phyloP scores from a whole-genome alignment of 2,329 filamentous ascomycete species.

The Fusarium burgessii region DNA sequence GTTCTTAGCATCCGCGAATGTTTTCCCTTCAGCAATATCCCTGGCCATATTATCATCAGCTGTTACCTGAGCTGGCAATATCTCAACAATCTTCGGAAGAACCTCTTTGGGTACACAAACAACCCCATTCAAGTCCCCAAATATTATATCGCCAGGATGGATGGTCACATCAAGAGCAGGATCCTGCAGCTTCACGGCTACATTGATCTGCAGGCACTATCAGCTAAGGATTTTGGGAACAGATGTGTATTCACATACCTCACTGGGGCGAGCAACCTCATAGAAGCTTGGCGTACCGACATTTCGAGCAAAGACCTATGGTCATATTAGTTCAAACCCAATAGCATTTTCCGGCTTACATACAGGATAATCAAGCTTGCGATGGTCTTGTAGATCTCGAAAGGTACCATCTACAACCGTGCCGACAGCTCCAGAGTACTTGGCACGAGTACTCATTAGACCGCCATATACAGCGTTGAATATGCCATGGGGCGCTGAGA shows the following conservation, averaged over 20 bases:
- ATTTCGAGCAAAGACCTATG: constrained; percentile 8
- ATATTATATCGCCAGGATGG: constrained; percentile 8
- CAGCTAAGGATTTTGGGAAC: fast-evolving
- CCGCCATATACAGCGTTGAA: constrained; percentile 34
- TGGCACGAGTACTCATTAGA: constrained; percentile 27
- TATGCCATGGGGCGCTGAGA: constrained; percentile 13
- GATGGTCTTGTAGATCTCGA: constrained; percentile 35
- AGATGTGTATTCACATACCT: background rate
- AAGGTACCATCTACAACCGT: constrained; percentile 24
- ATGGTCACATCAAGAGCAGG: background rate
- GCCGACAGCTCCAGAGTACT: constrained; percentile 9
- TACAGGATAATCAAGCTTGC: constrained; percentile 20
- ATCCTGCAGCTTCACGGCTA: constrained; percentile 23
- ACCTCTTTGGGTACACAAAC: constrained; percentile 20
- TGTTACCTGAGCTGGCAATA: constrained; percentile 5
- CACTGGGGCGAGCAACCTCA: constrained; percentile 11
- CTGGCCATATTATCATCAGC: constrained; percentile 30
- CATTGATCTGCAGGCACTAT: background rate
- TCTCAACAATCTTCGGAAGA: constrained; percentile 4
- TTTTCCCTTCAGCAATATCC: constrained; percentile 1
- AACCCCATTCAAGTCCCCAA: constrained; percentile 17
- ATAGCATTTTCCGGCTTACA: fast-evolving
- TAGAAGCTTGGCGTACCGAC: constrained; percentile 16
- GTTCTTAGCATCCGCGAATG: background rate
- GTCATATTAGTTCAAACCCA: fast-evolving